Conservation (phyloP, 1,284 basidiomycete genomes). For the Inonotus hispidus region DNA sequence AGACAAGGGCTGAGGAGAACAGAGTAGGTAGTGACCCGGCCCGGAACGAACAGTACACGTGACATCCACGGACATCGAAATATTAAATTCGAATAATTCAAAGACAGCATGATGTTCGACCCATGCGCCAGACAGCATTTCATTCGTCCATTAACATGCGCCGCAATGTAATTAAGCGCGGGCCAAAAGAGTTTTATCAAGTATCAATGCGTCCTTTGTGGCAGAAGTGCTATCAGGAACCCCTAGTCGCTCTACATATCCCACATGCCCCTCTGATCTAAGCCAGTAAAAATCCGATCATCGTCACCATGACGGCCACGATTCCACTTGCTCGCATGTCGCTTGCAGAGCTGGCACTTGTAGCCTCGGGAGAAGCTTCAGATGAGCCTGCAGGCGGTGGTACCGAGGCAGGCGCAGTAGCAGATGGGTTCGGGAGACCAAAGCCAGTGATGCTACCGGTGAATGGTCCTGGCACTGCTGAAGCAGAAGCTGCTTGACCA, state of each 20-base stretch:
- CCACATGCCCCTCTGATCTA: background rate
- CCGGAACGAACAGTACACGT: background rate
- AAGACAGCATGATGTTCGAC: too few species aligned
- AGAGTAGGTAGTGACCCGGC: background rate
- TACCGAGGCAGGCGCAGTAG: constrained; percentile 16
- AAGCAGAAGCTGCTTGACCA: constrained; percentile 41
- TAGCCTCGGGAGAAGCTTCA: background rate
- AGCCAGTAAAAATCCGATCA: constrained; percentile 6
- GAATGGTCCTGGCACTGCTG: constrained; percentile 36
- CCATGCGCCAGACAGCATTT: too few species aligned
- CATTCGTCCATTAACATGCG: too few species aligned
- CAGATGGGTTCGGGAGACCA: constrained; percentile 25
- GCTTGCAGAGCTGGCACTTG: constrained; percentile 5
- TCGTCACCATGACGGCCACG: constrained; percentile 3
- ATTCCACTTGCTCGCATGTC: background rate
- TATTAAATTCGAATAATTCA: too few species aligned
- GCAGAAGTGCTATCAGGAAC: too few species aligned
- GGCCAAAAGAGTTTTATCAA: too few species aligned
- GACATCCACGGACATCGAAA: background rate
- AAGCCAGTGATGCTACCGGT: constrained; percentile 27
- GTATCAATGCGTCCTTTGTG: too few species aligned
- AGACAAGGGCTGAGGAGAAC: background rate
- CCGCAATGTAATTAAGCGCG: too few species aligned
- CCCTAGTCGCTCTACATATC: background rate
- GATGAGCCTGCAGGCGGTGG: background rate